These are phyloP conservation scores for Rhodotorula sp. DNA, from an alignment of 1,284 basidiomycete genomes.

Conservation along the genomic window DNA sequence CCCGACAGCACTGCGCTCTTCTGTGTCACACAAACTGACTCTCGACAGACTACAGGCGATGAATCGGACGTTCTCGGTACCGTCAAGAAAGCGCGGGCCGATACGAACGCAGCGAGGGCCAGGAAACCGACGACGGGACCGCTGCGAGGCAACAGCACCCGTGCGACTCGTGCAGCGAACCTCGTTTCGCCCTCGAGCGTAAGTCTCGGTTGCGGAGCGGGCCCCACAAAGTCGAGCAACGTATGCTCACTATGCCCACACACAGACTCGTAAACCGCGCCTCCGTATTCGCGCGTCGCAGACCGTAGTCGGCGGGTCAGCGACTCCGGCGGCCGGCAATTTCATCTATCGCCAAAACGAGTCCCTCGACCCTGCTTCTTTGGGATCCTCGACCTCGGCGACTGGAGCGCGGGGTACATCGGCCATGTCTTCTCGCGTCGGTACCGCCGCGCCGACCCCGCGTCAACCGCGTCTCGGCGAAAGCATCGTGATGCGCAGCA, in stretches of 20 bases:
- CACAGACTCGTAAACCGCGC: constrained; percentile 7
- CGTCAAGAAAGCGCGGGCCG: constrained; percentile 11
- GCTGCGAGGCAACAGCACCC: not conserved
- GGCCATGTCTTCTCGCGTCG: not conserved
- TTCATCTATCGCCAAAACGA: constrained; percentile 15
- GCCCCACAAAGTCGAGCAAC: not conserved
- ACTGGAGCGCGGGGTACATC: not conserved
- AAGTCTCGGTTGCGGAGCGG: not conserved
- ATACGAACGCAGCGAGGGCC: not conserved
- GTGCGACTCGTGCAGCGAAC: too few species aligned
- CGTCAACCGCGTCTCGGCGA: constrained; percentile 25
- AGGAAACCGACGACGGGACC: not conserved
- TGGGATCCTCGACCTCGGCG: not conserved
- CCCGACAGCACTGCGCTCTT: not conserved
- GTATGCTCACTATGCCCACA: not conserved
- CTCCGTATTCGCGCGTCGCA: constrained; percentile 15
- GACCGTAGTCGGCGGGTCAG: not conserved
- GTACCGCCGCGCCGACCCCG: not conserved
- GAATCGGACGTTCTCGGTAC: constrained; percentile 3
- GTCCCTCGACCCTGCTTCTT: constrained; percentile 1
- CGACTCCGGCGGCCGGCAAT: constrained; percentile 2
- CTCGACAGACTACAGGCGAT: not conserved
- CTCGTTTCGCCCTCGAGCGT: not conserved
- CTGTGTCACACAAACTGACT: not conserved
- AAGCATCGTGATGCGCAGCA: constrained; percentile 24